Percentiles rank a stretch among this genome's conserved stretches.
phyloP scores from a whole-genome alignment of 805 yeast genomes.

The Starmerella floris region DNA sequence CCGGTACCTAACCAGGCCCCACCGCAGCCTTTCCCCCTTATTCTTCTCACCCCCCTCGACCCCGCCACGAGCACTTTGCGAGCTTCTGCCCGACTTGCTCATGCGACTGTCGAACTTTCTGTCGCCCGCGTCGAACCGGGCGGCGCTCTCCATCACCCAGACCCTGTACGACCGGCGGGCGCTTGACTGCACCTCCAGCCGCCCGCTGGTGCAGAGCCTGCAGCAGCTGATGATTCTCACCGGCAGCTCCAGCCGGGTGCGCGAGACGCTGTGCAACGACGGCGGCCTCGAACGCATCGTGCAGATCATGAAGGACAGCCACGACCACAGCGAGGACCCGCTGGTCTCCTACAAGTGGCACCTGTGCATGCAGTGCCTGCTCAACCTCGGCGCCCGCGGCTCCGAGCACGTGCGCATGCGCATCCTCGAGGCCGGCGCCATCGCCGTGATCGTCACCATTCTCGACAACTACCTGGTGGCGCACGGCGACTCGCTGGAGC shows the following conservation, averaged over 20 bases:
- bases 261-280: constrained; percentile 78
- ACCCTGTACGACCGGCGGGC: constrained; percentile 87
- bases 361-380: constrained; percentile 80
- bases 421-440: constrained; percentile 81
- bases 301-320: constrained; percentile 58
- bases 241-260: constrained; percentile 71
- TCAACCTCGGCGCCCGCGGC: constrained; percentile 84
- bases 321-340: constrained; percentile 6
- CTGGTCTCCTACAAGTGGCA: constrained; percentile 93
- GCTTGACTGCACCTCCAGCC: constrained; percentile 74
- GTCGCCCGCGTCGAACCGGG: constrained; percentile 64
- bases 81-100: neutral
- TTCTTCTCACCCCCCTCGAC: neutral
- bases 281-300: constrained; percentile 88
- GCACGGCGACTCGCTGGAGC: constrained; percentile 15
- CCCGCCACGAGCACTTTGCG: neutral
- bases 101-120: constrained; percentile 89
- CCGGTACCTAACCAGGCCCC: no score
- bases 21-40: no score
- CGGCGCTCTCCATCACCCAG: constrained; percentile 83
- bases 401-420: constrained; percentile 72
- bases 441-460: constrained; percentile 83
- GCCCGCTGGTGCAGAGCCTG: constrained; percentile 80
- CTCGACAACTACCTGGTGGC: constrained; percentile 56
- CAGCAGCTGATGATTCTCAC: constrained; percentile 81